Base-by-base conservation (phyloP, 2,329 filamentous ascomycete genomes). In the Fusarium sp. region DNA sequence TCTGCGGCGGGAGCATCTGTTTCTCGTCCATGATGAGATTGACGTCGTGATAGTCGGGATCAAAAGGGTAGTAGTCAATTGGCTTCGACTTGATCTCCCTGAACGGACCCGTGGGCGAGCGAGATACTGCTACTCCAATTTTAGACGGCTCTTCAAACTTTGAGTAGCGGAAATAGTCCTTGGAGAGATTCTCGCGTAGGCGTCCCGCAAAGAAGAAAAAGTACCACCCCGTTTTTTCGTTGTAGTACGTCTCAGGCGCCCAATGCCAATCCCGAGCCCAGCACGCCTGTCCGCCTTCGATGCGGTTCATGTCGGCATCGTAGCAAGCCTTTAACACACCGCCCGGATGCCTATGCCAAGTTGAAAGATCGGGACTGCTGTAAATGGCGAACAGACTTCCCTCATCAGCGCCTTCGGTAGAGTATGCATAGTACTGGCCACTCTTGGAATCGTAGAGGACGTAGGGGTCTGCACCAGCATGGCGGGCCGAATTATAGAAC, bases 191-290 rank as follows among this genome's bases (percentile, higher is more conserved):
- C 56, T 78, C 73, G 31, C 73, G 77, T 37, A 80, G 63, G 6
- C 78, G 77, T 1, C 76, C 78, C 12, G 78, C 78, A 36, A 79
- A 80, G 71, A 80, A 76, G 70, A 80, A 79, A 43, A 79, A 80
- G 55, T 80, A 80, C 78, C 78, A 80, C 10, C 76, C 78, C 4
- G 78, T 80, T 64, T 74, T 71, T 23, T 77, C 74, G 40, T 80
- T 80, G 69, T 79, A 72, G 56, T 80, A 80, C 6, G 74, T 78
- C 71, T 80, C 78, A 2, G 78, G 78, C 7, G 78, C 78, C 78
- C 78, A 80, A n/a, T 68, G 69, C 78, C 78, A 80, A 51, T 80
- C 78, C 7, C 75, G 72, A 13, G 78, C 78, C 78, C 78, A 80
- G 41, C 78, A 80, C 3, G 75, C 78, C 56, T 80, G 78, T 1